phyloP scores from a whole-genome alignment of 2,329 filamentous ascomycete genomes.

The Ascochyta rabiei region DNA sequence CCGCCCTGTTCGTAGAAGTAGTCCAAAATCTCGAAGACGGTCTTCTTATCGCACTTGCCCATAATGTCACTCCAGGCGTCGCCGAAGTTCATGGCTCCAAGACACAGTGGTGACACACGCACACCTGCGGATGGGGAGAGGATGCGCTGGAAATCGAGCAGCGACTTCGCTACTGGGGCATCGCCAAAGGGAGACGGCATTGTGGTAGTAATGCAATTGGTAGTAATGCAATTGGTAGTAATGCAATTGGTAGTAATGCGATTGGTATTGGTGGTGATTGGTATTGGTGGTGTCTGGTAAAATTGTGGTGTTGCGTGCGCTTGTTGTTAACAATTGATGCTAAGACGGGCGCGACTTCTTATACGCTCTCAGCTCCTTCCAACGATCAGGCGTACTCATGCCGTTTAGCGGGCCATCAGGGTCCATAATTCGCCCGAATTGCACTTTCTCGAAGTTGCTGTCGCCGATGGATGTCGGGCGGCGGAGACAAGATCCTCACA shows the following conservation, averaged over 20 bases:
- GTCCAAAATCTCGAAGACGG: conserved; percentile 55
- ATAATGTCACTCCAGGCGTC: conserved; percentile 53
- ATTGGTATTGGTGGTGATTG: too few species aligned
- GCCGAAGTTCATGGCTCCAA: conserved; percentile 63
- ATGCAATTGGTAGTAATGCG: neutral
- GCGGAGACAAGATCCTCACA: neutral
- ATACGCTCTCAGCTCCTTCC: neutral
- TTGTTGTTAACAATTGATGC: neutral
- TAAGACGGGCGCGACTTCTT: neutral
- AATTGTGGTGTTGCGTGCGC: neutral
- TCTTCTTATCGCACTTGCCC: conserved; percentile 55
- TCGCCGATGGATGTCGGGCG: conserved; percentile 3
- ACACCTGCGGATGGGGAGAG: conserved; percentile 59
- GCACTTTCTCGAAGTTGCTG: neutral
- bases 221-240: neutral
- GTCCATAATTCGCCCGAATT: neutral
- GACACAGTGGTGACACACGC: conserved; percentile 60
- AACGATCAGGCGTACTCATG: neutral
- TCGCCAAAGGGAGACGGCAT: conserved; percentile 37
- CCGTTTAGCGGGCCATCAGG: conserved; percentile 4
- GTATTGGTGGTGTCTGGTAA: neutral
- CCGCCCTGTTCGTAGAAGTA: conserved; percentile 55
- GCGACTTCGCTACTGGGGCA: conserved; percentile 38
- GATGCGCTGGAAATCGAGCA: conserved; percentile 59
- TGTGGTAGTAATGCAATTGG: neutral